Evolutionary conservation across 352 stramenopile genomes (phyloP).

Genomic region (Phytophthora hibernalis): DNA sequence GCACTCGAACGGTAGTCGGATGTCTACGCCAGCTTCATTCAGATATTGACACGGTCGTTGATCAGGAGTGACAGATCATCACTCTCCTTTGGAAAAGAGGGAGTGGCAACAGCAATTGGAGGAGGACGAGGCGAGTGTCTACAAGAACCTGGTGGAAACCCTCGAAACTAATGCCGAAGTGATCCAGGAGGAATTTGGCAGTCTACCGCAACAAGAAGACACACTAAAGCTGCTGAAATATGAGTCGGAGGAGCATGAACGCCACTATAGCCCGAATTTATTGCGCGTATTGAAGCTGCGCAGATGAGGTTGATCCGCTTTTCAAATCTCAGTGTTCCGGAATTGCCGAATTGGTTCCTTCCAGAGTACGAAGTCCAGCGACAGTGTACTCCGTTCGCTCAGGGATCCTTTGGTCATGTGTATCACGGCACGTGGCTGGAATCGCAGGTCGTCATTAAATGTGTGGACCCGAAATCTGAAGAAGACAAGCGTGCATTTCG

Average conservation of each 20-base stretch:
- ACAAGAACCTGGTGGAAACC: conserved; percentile 6
- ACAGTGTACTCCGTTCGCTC: conserved; percentile 5
- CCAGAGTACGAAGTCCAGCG: conserved; percentile 23
- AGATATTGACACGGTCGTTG: conserved; percentile 13
- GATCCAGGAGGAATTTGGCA: conserved; percentile 10
- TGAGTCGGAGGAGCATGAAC: conserved; percentile 16
- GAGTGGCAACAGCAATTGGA: conserved; percentile 19
- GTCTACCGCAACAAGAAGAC: conserved; percentile 1
- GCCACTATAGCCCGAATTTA: conserved; percentile 16
- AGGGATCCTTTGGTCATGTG: conserved; percentile 20
- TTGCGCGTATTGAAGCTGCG: conserved; percentile 3
- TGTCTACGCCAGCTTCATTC: conserved; percentile 20
- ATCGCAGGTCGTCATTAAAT: conserved; percentile 30
- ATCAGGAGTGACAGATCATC: neutral
- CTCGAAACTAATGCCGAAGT: conserved; percentile 1
- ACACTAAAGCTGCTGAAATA: conserved; percentile 21
- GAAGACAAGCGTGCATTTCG: conserved; percentile 27
- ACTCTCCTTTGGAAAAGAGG: neutral
- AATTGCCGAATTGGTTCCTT: conserved; percentile 28
- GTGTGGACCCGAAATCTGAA: conserved; percentile 12
- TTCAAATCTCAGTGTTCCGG: conserved; percentile 6
- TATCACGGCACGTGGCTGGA: conserved; percentile 25
- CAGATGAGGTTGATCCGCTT: neutral
- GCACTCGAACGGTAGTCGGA: conserved; percentile 10
- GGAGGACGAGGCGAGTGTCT: conserved; percentile 3